Base-by-base conservation (phyloP, 352 stramenopile species). In the Phytophthora cactorum region DNA sequence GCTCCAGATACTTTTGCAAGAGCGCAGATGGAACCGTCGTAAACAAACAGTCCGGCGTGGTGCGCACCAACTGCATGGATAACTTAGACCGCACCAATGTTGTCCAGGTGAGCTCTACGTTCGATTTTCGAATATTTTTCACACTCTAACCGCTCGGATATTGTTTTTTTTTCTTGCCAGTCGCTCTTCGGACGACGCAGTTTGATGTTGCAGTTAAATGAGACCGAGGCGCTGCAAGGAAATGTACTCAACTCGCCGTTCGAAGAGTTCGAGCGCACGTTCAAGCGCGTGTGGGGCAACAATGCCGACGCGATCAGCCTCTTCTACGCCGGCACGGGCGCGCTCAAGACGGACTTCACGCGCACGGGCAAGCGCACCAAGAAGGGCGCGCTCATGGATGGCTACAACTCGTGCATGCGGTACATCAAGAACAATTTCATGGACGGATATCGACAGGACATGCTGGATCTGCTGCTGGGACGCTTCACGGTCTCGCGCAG, bases 11-110 rank as follows among this genome's bases (percentile, higher is more conserved):
- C 53, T 90, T 91, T 56, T 86, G 74, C 68, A 86, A 85, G 58
- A 70, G 47, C 29, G 61, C 77, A 1, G 74, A 87, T 46, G 82
- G 84, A 10, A 34, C 66, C 7, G 68, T 92, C 41, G 59, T 81
- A 15, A 87, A 56, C 63, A 86, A 77, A 38, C 97, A 99, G 76
- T 91, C 82, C 8, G 94, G 92, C 4, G 90, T 99, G 15, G 83
- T 99, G 29, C 89, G 97, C 50, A 98, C 96, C 12, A 99, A 99
- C 80, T 99, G 97, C 80, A 99, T 99, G 92, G 97, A 99, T 83
- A 98, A 97, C 66, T 81, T 99, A 14, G 97, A 99, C 81, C 86
- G 97, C 34, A 99, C 82, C 14, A 92, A 90, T 56, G 82, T 91
- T 45, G 82, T 90, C 29, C 80, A 88, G 74, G 79, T 89, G 39